These are phyloP conservation scores for Camellia sinensis DNA, from an alignment of 148 eudicot species.

Conservation along the genomic window DNA sequence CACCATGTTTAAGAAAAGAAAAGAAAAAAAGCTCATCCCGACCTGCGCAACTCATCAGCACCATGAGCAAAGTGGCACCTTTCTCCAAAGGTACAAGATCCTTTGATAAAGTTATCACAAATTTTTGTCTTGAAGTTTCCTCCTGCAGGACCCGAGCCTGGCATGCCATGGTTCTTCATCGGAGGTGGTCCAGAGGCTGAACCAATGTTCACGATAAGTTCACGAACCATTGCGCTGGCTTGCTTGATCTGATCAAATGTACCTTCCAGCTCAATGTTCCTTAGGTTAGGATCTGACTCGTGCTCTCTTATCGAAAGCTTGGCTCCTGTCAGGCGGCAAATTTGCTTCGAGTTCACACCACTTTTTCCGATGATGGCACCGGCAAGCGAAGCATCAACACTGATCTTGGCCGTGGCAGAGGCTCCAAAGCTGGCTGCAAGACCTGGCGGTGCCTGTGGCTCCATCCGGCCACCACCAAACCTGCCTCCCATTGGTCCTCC, in stretches of 20 bases:
- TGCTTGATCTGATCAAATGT: conserved; percentile 81
- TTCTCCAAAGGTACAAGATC: conserved; percentile 77
- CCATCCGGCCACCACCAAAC: conserved; percentile 50
- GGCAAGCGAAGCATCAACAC: conserved; percentile 70
- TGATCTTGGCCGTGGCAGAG: conserved; percentile 75
- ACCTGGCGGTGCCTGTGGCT: conserved; percentile 33
- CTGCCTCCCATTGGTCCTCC: conserved; percentile 37
- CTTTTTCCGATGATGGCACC: conserved; percentile 86
- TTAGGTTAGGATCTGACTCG: conserved; percentile 61
- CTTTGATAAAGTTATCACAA: conserved; percentile 76
- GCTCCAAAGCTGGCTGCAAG: conserved; percentile 56
- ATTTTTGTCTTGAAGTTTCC: conserved; percentile 71
- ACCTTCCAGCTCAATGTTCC: conserved; percentile 84
- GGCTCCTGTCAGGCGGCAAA: conserved; percentile 72
- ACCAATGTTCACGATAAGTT: conserved; percentile 57
- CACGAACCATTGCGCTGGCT: conserved; percentile 84
- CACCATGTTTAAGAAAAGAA: neutral
- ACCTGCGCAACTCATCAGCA: conserved; percentile 58
- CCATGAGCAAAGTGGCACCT: conserved; percentile 90
- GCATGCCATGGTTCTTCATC: conserved; percentile 12
- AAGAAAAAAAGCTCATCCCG: conserved; percentile 25
- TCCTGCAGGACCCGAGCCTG: conserved; percentile 32
- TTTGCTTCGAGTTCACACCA: conserved; percentile 79
- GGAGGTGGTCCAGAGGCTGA: conserved; percentile 39
- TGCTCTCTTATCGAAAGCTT: conserved; percentile 78